These are phyloP conservation scores for Monoraphidium neglectum DNA, from an alignment of 139 green algal species.

Conservation along the genomic window DNA sequence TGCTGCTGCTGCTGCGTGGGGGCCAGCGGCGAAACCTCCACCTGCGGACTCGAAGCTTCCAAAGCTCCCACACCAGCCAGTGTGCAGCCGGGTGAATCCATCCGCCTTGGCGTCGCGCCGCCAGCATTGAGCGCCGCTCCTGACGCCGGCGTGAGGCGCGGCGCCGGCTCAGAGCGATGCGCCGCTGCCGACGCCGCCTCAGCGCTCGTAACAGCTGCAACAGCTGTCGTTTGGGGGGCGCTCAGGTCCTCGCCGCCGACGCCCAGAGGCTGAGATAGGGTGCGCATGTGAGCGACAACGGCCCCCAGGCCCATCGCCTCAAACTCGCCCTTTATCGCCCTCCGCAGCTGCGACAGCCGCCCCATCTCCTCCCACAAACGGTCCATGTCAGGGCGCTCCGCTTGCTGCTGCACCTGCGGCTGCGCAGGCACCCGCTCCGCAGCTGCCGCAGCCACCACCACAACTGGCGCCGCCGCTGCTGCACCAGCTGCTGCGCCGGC, in stretches of 20 bases:
- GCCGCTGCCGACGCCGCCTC: no score
- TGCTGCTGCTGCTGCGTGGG: not conserved
- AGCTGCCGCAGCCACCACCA: not conserved
- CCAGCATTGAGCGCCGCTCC: not conserved
- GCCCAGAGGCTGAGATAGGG: conserved; percentile 11
- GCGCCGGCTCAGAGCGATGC: no score
- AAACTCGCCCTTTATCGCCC: conserved; percentile 53
- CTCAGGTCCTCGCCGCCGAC: no score
- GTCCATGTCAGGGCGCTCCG: not conserved
- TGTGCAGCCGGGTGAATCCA: no score
- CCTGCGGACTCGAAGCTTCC: no score
- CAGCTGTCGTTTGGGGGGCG: no score
- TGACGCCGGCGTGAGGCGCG: no score
- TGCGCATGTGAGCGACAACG: conserved; percentile 33
- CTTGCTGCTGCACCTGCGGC: conserved; percentile 10
- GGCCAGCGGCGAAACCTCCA: no score
- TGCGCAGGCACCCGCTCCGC: not conserved
- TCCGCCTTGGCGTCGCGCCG: no score
- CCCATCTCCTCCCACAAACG: conserved; percentile 35
- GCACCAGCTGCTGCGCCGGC: conserved; percentile 18
- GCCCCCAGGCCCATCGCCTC: conserved; percentile 42
- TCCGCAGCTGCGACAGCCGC: conserved; percentile 43
- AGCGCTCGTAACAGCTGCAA: no score
- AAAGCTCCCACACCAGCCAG: no score
- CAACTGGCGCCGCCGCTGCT: no score